Percentiles rank a stretch among this genome's conserved stretches.
Conservation (phyloP, 768 basidiomycete genomes). For the Auricularia heimuer region DNA sequence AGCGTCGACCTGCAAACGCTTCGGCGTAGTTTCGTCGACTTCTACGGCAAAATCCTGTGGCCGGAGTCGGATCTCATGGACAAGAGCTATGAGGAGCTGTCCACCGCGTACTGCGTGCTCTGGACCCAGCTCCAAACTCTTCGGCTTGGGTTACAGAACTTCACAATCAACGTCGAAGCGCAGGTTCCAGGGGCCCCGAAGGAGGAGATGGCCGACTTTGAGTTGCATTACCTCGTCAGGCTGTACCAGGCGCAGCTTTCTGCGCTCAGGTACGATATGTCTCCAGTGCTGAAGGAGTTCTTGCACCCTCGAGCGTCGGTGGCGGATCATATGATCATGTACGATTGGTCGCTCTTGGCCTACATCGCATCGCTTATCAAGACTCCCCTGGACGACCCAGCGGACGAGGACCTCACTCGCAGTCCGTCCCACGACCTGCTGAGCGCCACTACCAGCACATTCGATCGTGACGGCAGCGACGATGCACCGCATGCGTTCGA, state of each 20-base stretch:
- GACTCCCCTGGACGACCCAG: slow-evolving; percentile 14
- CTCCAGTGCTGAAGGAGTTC: slow-evolving; percentile 13
- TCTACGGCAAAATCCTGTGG: slow-evolving; percentile 37
- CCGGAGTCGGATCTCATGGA: slow-evolving; percentile 35
- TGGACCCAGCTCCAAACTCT: slow-evolving; percentile 62
- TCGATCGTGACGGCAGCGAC: slow-evolving; percentile 14
- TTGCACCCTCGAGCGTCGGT: background rate
- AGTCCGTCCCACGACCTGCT: slow-evolving; percentile 35
- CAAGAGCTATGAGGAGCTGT: slow-evolving; percentile 60
- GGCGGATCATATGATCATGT: slow-evolving; percentile 41
- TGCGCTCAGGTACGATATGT: slow-evolving; percentile 36
- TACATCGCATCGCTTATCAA: slow-evolving; percentile 55
- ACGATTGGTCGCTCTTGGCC: slow-evolving; percentile 55
- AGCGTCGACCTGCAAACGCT: slow-evolving; percentile 43
- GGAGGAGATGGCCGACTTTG: slow-evolving; percentile 39
- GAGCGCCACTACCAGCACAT: slow-evolving; percentile 29
- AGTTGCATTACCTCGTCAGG: slow-evolving; percentile 44
- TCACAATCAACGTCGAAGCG: slow-evolving; percentile 47
- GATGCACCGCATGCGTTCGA: slow-evolving; percentile 41
- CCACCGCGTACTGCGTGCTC: slow-evolving; percentile 47
- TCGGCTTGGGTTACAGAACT: slow-evolving; percentile 52
- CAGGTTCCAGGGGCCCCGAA: slow-evolving; percentile 19
- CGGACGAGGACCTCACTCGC: background rate
- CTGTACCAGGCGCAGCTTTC: slow-evolving; percentile 43
- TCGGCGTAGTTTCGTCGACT: slow-evolving; percentile 44